Evolutionary conservation across 169 alveolate species (phyloP), one percentile per base, ranked within the genome.

Genomic region (Eimeria nieschulzi): DNA sequence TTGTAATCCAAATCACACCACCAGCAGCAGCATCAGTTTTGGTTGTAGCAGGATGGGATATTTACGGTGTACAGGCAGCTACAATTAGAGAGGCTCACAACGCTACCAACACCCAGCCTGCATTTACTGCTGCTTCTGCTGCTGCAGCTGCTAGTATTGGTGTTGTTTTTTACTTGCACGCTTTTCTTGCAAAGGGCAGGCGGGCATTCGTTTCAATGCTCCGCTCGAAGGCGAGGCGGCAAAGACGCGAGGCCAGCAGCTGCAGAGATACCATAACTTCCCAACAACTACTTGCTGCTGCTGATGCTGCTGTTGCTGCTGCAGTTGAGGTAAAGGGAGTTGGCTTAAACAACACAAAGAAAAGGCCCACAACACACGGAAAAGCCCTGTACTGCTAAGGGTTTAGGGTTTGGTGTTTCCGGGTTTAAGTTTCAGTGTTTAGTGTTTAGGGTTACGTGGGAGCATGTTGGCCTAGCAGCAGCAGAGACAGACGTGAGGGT

Each of bases 221-320:
- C n/a, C 68, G 68, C 68, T 59, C 68, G n/a, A 59, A 59, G 23
- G 68, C 68, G 23, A 59, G n/a, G 68, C 68, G 68, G 68, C 68
- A 59, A 19, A 59, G 68, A 19, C 68, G 68, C 23, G 68, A 59
- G 15, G 68, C 68, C 68, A 59, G n/a, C 68, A 59, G n/a, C 68
- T 59, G 68, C 68, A 59, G 9, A 59, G 68, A 59, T 2, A 59
- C 68, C 68, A 19, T 59, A 33, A 33, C 46, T 33, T 33, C 46
- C 46, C 46, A 33, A 3, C 0, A 33, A 33, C 46, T 33, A 33
- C 46, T 33, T 33, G 46, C 46, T 33, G 46, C 46, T 33, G 46
- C 46, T 33, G 46, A 0, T 33, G 46, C 46, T 33, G 46, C 46
- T 33, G 46, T 33, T 33, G 46, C 46, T 33, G 46, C 46, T 3